Evolutionary conservation across 2,329 filamentous ascomycete species (phyloP), one percentile per base, ranked within the genome.

Genomic region (Capronia coronata): DNA sequence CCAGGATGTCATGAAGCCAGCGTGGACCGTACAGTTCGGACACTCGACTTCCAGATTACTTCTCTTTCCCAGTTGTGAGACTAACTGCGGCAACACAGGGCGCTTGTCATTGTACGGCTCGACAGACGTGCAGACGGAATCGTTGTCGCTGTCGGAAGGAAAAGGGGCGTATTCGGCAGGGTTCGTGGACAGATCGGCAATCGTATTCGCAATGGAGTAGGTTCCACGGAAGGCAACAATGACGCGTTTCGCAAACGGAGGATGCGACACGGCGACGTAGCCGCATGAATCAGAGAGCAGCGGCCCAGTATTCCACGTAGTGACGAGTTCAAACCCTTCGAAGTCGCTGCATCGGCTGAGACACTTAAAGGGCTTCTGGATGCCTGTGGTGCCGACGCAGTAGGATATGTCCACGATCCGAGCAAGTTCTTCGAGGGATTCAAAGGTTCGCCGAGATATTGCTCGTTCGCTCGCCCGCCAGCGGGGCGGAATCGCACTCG

Each of bases 161-260:
- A 96, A 98, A 0, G 93, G 90, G 1, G 89, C 79, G 63, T 97
- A 98, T 65, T 86, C 80, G 66, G 97, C 91, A 10, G 89, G 90
- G 2, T 91, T 75, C 1, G 89, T 94, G 56, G 87, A 89, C 48
- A 98, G 75, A 69, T 98, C 93, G 43, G 89, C 77, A 54, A 98
- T 83, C 10, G 90, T 90, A 66, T 97, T 95, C 46, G 88, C 79
- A 61, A 98, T 77, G 58, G 89, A 95, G 68, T 97, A 96, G 11
- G 93, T 97, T 19, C 93, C 93, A 40, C 93, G 82, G 63, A 97
- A 97, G 7, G 89, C 90, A 30, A 97, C 78, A 39, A 97, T 74
- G 49, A 98, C 86, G 50, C 82, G 76, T 39, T 76, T 75, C 16
- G 70, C 65, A 3, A 70, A 72, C 2, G 77, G 77, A 2, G 69